Evolutionary conservation across 192 early-diverging fungal genomes (phyloP).

Genomic region (Martensiomyces pterosporus): DNA sequence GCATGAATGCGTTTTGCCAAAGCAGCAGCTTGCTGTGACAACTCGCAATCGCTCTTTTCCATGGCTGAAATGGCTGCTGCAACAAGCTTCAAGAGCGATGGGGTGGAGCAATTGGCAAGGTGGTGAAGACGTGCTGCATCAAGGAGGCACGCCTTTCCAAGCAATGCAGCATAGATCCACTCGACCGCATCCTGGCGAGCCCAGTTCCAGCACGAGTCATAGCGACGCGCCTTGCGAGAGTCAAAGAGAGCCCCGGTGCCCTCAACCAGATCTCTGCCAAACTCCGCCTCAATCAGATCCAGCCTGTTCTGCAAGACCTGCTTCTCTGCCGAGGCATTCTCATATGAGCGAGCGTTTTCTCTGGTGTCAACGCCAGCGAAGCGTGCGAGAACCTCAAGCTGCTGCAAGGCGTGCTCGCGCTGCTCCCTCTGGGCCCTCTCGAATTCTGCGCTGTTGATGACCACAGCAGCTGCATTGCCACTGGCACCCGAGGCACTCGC

Average conservation of each 20-base stretch:
- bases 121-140: conserved; percentile 7
- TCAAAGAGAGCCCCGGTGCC: conserved; percentile 80
- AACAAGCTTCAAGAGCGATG: conserved; percentile 56
- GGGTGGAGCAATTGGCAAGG: conserved; percentile 79
- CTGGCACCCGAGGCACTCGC: background rate
- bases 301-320: conserved; percentile 66
- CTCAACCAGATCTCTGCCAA: conserved; percentile 28
- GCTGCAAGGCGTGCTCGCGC: conserved; percentile 67
- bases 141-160: no score
- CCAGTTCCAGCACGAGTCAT: conserved; percentile 98
- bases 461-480: conserved; percentile 28
- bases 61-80: conserved; percentile 60
- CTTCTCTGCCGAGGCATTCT: conserved; percentile 56
- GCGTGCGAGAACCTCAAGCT: conserved; percentile 79
- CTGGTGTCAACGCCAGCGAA: conserved; percentile 79
- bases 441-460: conserved; percentile 88
- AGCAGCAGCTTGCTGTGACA: no score
- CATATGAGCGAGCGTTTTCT: conserved; percentile 59
- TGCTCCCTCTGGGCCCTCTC: conserved; percentile 72
- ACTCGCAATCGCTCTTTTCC: conserved; percentile 59
- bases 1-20: conserved; percentile 66
- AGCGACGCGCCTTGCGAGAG: conserved; percentile 75
- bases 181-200: conserved; percentile 49
- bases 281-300: conserved; percentile 31
- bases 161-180: conserved; percentile 76